These are phyloP conservation scores for Paraleonurus japonicus DNA, from an alignment of 257 asterid genomes.

Conservation along the genomic window DNA sequence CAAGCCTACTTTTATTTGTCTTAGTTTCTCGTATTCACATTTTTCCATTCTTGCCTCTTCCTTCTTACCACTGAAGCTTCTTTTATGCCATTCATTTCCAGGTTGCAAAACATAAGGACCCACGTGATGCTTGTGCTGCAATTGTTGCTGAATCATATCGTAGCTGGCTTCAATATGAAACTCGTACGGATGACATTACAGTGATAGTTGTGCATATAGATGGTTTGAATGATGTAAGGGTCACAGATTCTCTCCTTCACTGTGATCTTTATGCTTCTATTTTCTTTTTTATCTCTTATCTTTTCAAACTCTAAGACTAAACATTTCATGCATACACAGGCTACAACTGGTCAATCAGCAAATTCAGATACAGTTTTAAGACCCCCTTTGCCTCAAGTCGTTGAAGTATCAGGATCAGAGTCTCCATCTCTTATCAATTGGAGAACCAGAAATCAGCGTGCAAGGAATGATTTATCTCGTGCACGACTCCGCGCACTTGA, in stretches of 20 bases:
- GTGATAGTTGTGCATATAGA: slow-evolving; percentile 86
- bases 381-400: slow-evolving; percentile 74
- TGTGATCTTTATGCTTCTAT: slow-evolving; percentile 6
- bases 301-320: slow-evolving; percentile 12
- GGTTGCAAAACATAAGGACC: slow-evolving; percentile 85
- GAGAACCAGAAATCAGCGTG: slow-evolving; percentile 71
- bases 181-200: slow-evolving; percentile 98
- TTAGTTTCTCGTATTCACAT: neutral
- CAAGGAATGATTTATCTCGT: slow-evolving; percentile 83
- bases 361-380: slow-evolving; percentile 42
- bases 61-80: slow-evolving; percentile 14
- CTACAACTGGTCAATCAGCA: slow-evolving; percentile 42
- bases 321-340: slow-evolving; percentile 41
- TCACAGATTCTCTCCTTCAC: slow-evolving; percentile 5
- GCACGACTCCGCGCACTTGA: slow-evolving; percentile 90
- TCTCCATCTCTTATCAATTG: slow-evolving; percentile 78
- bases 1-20: neutral
- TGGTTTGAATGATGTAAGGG: slow-evolving; percentile 69
- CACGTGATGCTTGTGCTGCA: slow-evolving; percentile 99
- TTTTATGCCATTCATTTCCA: slow-evolving; percentile 33
- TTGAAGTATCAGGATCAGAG: slow-evolving; percentile 89
- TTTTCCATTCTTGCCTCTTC: slow-evolving; percentile 4
- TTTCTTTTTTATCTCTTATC: slow-evolving; percentile 14
- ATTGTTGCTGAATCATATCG: slow-evolving; percentile 98
- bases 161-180: slow-evolving; percentile 93